These are phyloP conservation scores for Anthracocystis walkeri DNA, from an alignment of 1,284 basidiomycete genomes.

Conservation along the genomic window DNA sequence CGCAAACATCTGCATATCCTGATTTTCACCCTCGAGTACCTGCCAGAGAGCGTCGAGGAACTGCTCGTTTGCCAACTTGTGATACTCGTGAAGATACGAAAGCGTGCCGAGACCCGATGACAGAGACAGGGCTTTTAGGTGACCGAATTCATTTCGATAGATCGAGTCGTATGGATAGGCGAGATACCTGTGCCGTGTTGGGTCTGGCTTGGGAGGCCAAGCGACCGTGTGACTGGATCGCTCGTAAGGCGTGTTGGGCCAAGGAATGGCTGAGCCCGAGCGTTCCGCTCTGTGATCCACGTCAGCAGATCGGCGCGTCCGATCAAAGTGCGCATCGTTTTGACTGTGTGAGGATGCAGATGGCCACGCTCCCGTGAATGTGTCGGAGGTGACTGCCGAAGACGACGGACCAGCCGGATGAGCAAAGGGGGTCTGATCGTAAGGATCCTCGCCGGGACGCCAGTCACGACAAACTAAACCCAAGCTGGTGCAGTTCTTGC, in stretches of 20 bases:
- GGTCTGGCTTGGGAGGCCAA: constrained; percentile 51
- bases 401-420: constrained; percentile 34
- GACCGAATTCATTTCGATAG: constrained; percentile 54
- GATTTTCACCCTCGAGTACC: constrained; percentile 48
- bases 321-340: constrained; percentile 17
- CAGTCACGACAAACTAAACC: constrained; percentile 48
- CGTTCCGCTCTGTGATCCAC: constrained; percentile 19
- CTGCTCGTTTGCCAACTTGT: constrained; percentile 54
- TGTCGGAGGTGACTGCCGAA: background rate
- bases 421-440: constrained; percentile 19
- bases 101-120: constrained; percentile 51
- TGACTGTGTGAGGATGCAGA: constrained; percentile 1
- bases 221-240: constrained; percentile 42
- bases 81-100: constrained; percentile 54
- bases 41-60: constrained; percentile 55
- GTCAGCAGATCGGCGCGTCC: constrained; percentile 15
- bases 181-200: constrained; percentile 44
- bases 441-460: constrained; percentile 47
- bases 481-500: constrained; percentile 51
- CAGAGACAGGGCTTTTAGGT: constrained; percentile 47
- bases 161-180: constrained; percentile 53
- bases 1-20: constrained; percentile 54
- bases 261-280: constrained; percentile 47
- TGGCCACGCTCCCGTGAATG: constrained; percentile 22
- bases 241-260: constrained; percentile 49